phyloP scores from a whole-genome alignment of 2,329 filamentous ascomycete genomes.

The Macrophomina tecta region DNA sequence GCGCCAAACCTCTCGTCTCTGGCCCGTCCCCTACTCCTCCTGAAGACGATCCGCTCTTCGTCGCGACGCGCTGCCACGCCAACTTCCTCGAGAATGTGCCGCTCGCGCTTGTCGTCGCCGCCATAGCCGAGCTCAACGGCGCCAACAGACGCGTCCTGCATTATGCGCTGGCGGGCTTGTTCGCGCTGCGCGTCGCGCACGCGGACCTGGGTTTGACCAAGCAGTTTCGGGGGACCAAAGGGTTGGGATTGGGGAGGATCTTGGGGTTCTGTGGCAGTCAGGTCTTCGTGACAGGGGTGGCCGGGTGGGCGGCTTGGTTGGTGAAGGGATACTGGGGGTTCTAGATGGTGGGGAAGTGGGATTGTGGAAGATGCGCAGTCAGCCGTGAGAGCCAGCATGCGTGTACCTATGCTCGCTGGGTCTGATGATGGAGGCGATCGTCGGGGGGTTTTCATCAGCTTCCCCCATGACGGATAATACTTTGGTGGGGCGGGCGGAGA shows the following conservation, averaged over 20 bases:
- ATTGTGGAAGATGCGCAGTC: neutral
- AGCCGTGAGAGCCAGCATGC: no score
- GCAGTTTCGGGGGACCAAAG: conserved; percentile 30
- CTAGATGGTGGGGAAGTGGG: neutral
- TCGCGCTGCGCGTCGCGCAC: conserved; percentile 49
- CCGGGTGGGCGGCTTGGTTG: conserved; percentile 41
- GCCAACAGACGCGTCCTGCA: conserved; percentile 47
- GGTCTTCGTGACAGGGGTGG: conserved; percentile 36
- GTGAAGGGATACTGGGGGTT: conserved; percentile 39
- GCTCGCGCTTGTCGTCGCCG: conserved; percentile 44
- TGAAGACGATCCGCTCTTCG: conserved; percentile 36
- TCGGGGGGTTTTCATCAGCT: no score
- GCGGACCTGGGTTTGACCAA: conserved; percentile 47
- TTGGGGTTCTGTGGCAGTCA: conserved; percentile 43
- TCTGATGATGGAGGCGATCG: no score
- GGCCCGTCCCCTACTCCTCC: neutral
- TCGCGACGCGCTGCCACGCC: conserved; percentile 45
- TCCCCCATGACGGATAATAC: no score
- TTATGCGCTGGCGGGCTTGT: conserved; percentile 45
- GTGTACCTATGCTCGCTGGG: no score
- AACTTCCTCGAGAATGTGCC: conserved; percentile 56
- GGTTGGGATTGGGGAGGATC: conserved; percentile 35
- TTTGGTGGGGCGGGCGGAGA: neutral
- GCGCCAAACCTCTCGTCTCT: neutral
- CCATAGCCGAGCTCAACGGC: conserved; percentile 54